Percentiles rank a stretch among this genome's conserved stretches.
phyloP scores from a whole-genome alignment of 73 alveolate genomes.

The Blepharisma stoltei region DNA sequence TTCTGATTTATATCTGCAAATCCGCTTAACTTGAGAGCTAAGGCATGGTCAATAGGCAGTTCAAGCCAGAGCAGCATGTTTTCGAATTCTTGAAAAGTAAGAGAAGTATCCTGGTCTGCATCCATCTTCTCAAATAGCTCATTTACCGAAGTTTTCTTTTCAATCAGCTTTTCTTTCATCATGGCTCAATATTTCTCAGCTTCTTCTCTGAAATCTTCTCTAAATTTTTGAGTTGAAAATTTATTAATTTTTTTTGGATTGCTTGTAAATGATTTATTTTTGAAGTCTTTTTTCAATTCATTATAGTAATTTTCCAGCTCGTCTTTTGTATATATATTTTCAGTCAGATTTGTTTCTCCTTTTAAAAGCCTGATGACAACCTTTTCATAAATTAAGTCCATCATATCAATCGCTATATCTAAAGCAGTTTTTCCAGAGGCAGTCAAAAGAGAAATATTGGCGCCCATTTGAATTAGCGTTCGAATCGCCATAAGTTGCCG shows the following conservation, averaged over 20 bases:
- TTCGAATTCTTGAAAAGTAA: constrained; percentile 14
- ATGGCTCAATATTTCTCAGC: not conserved
- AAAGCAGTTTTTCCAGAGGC: constrained; percentile 24
- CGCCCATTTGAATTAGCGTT: constrained; percentile 11
- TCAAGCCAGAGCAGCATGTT: constrained; percentile 13
- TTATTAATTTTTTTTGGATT: not conserved
- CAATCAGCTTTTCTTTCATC: constrained; percentile 20
- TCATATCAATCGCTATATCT: not conserved
- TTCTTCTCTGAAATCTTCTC: constrained; percentile 1
- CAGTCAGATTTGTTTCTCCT: not conserved
- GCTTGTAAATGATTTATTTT: not conserved
- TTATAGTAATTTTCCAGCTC: not conserved
- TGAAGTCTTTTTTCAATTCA: not conserved
- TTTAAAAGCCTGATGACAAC: not conserved
- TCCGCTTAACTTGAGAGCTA: too few relatives aligned
- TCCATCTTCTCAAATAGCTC: constrained; percentile 9
- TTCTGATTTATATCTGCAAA: too few relatives aligned
- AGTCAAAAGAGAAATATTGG: not conserved
- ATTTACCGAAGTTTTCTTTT: constrained; percentile 2
- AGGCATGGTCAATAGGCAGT: not conserved
- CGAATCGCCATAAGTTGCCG: not conserved
- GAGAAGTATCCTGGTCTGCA: not conserved
- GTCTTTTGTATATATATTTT: not conserved
- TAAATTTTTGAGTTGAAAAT: not conserved
- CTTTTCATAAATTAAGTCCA: not conserved